Conservation (phyloP, 164 flowering plant species). For the Protea cynaroides region DNA sequence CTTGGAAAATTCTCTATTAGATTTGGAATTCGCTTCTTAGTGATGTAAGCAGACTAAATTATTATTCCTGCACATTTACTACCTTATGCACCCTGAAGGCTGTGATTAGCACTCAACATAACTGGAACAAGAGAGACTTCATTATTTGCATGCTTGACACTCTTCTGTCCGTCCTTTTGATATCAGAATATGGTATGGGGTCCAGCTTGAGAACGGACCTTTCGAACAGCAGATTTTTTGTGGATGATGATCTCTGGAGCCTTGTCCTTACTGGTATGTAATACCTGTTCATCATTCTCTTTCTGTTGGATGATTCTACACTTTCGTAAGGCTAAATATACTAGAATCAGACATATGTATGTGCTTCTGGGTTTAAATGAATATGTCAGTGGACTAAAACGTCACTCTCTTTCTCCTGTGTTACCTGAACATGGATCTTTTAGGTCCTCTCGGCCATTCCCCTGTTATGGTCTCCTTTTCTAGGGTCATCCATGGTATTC, state of each 20-base stretch:
- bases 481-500: conserved; percentile 75
- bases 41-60: conserved; percentile 60
- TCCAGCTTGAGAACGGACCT: conserved; percentile 84
- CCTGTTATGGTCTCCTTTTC: conserved; percentile 33
- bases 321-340: neutral
- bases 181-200: conserved; percentile 90
- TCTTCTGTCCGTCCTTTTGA: conserved; percentile 4
- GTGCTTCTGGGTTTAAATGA: neutral
- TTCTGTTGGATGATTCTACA: neutral
- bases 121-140: neutral
- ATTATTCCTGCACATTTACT: neutral
- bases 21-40: conserved; percentile 87
- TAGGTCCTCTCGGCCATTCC: conserved; percentile 44
- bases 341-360: neutral
- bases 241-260: conserved; percentile 98
- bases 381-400: neutral
- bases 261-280: conserved; percentile 64
- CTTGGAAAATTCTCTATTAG: conserved; percentile 85
- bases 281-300: too few relatives aligned
- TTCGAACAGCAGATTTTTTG: conserved; percentile 95
- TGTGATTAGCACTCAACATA: neutral
- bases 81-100: neutral
- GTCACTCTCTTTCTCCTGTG: neutral
- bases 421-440: neutral
- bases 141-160: neutral